Conservation (phyloP, 169 alveolate genomes). For the Plasmodium billcollinsi region DNA sequence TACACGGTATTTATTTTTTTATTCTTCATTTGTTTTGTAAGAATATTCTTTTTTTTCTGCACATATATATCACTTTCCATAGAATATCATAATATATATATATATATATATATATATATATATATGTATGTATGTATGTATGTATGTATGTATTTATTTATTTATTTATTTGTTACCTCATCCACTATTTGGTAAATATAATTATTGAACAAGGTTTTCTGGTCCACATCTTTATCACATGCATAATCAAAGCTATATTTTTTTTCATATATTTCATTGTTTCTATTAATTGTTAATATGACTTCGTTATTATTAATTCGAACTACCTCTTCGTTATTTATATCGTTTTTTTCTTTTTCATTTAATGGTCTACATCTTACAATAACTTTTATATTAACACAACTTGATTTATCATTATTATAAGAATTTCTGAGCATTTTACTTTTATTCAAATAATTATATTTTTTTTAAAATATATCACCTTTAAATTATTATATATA, state of each 20-base stretch:
- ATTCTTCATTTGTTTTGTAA: no score
- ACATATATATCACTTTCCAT: no score
- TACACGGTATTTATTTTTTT: no score
- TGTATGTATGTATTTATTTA: no score
- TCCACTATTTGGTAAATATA: constrained; percentile 90
- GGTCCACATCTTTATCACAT: constrained; percentile 71
- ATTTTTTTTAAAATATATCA: background rate
- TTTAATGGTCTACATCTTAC: constrained; percentile 91
- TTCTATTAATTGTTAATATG: constrained; percentile 76
- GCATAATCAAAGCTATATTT: constrained; percentile 74
- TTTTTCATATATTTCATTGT: constrained; percentile 77
- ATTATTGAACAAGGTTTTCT: constrained; percentile 80
- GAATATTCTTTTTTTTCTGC: no score
- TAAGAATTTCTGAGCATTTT: constrained; percentile 57
- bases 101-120: no score
- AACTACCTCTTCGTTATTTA: constrained; percentile 76
- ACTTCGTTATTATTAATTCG: constrained; percentile 78
- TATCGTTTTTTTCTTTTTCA: constrained; percentile 83
- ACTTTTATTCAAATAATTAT: background rate
- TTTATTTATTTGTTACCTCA: constrained; percentile 79
- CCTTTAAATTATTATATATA: constrained; percentile 9
- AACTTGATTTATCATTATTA: constrained; percentile 71
- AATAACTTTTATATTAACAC: constrained; percentile 85
- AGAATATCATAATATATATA: no score
- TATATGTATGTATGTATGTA: no score